A percentile compares a stretch with the other conserved stretches of the same genome.
Conservation (phyloP, 129 eudicot genomes). For the Ambrosia artemisiifolia region DNA sequence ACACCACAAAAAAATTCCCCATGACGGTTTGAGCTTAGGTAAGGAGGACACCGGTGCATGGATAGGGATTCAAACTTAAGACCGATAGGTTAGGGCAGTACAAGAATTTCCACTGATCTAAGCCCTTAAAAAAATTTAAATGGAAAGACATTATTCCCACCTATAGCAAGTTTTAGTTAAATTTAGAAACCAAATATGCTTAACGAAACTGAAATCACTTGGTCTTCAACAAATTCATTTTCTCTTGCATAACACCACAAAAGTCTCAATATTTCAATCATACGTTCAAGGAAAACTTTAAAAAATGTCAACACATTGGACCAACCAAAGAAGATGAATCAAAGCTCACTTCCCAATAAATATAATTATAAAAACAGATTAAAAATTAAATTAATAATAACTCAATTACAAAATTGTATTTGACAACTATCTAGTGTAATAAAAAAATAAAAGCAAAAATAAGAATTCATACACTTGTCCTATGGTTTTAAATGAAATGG, state of each 20-base stretch:
- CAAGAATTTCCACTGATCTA: no score
- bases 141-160: no score
- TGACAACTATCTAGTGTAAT: conserved; percentile 8
- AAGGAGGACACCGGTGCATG: no score
- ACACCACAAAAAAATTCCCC: no score
- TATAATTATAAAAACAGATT: neutral
- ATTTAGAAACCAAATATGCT: no score
- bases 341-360: conserved; percentile 20
- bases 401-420: conserved; percentile 15
- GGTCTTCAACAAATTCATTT: neutral
- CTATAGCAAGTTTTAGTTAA: no score
- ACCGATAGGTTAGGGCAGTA: no score
- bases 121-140: no score
- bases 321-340: conserved; percentile 28
- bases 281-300: neutral
- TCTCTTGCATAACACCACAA: neutral
- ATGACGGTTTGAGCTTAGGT: no score
- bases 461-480: neutral
- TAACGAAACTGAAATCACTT: neutral
- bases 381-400: neutral
- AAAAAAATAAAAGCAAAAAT: neutral
- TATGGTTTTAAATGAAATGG: conserved; percentile 46
- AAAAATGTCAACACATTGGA: neutral
- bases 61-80: no score
- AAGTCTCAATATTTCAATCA: conserved; percentile 10